A percentile compares a stretch with the other conserved stretches of the same genome.
Conservation (phyloP, 2,329 filamentous ascomycete genomes). For the Fusarium hostae region DNA sequence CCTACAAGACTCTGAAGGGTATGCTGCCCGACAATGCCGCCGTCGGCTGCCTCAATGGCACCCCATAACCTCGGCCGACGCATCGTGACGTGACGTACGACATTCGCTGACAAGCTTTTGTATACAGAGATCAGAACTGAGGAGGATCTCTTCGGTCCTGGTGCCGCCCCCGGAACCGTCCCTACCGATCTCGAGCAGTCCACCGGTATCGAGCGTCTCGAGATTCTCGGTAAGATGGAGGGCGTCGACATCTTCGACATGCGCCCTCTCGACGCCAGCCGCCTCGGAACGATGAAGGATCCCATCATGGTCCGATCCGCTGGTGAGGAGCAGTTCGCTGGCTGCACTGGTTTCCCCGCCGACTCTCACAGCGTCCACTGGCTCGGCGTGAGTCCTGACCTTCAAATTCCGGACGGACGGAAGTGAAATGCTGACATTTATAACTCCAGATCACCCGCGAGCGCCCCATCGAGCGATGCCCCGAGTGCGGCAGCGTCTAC, state of each 20-base stretch:
- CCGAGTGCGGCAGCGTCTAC: conserved; percentile 95
- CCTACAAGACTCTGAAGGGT: conserved; percentile 61
- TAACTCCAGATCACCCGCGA: conserved; percentile 78
- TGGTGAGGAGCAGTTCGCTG: conserved; percentile 95
- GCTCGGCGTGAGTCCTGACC: conserved; percentile 77
- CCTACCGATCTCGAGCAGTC: conserved; percentile 95
- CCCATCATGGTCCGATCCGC: conserved; percentile 91
- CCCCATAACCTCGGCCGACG: conserved; percentile 42
- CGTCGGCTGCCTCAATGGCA: conserved; percentile 21
- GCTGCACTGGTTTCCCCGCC: conserved; percentile 93
- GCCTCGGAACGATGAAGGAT: conserved; percentile 89
- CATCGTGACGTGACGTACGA: conserved; percentile 25
- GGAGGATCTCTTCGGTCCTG: conserved; percentile 86
- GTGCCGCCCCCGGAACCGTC: conserved; percentile 83
- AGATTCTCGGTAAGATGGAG: conserved; percentile 99
- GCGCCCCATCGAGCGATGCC: conserved; percentile 93
- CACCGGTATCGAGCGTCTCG: conserved; percentile 97
- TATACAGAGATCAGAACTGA: conserved; percentile 80
- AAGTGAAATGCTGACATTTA: conserved; percentile 29
- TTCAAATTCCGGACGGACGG: conserved; percentile 23
- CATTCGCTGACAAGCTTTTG: conserved; percentile 36
- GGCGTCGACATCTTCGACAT: conserved; percentile 98
- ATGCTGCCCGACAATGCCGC: conserved; percentile 46
- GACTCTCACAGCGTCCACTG: conserved; percentile 93
- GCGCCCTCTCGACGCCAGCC: conserved; percentile 91